These are phyloP conservation scores for Backusella sp. DNA, from an alignment of 192 early-diverging fungal species.

Conservation along the genomic window DNA sequence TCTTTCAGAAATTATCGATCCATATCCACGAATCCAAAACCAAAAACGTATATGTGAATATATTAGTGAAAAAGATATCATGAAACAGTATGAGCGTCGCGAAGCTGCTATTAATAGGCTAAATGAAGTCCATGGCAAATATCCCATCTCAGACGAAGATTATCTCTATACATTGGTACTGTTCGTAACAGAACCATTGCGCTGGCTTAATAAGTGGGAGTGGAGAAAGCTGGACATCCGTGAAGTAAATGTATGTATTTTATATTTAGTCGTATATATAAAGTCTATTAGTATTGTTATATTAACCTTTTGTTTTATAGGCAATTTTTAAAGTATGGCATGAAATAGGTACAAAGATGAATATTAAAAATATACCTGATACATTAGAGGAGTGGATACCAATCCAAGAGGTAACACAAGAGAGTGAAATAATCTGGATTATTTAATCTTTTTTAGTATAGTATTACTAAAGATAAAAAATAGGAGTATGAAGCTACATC, in stretches of 20 bases:
- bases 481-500: slow-evolving; percentile 28
- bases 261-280: neutral
- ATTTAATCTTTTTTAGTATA: neutral
- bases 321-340: slow-evolving; percentile 33
- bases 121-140: slow-evolving; percentile 47
- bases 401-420: slow-evolving; percentile 35
- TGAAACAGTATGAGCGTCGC: slow-evolving; percentile 18
- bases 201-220: slow-evolving; percentile 35
- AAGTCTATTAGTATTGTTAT: neutral
- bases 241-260: slow-evolving; percentile 40
- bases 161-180: slow-evolving; percentile 40
- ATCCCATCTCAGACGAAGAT: slow-evolving; percentile 44
- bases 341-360: slow-evolving; percentile 37
- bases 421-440: slow-evolving; percentile 1
- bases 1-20: slow-evolving; percentile 35
- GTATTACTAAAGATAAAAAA: neutral
- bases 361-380: slow-evolving; percentile 42
- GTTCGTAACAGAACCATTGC: slow-evolving; percentile 35
- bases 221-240: slow-evolving; percentile 39
- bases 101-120: slow-evolving; percentile 31
- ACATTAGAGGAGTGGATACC: slow-evolving; percentile 26
- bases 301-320: slow-evolving; percentile 11
- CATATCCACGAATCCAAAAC: slow-evolving; percentile 23
- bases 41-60: slow-evolving; percentile 1
- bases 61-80: slow-evolving; percentile 21